These are phyloP conservation scores for Fusarium guadeloupense DNA, from an alignment of 2,329 filamentous ascomycete species.

Conservation along the genomic window DNA sequence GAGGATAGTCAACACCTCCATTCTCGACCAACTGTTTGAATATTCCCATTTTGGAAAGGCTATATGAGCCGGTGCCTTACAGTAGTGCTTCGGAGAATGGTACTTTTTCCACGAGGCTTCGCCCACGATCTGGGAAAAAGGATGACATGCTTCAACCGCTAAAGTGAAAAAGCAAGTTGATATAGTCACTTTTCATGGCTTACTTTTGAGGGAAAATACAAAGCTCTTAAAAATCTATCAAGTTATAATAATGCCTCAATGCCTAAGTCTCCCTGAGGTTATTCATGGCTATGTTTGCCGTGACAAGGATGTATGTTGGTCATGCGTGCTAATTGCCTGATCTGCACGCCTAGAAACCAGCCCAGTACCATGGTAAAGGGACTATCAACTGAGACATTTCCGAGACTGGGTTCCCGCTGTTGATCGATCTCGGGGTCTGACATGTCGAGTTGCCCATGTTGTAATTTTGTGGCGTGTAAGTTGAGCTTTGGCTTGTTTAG, in stretches of 20 bases:
- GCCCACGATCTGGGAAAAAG: no score
- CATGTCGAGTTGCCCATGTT: background rate
- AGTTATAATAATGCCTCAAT: no score
- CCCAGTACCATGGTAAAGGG: background rate
- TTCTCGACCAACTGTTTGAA: background rate
- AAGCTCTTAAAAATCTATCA: no score
- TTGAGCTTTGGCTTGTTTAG: background rate
- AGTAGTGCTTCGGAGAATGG: no score
- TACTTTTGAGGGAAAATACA: no score
- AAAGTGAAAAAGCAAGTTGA: no score
- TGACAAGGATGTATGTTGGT: background rate
- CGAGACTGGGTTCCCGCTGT: background rate
- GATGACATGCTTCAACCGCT: no score
- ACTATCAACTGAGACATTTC: background rate
- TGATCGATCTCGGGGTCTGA: background rate
- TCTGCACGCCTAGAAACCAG: background rate
- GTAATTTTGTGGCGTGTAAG: conserved; percentile 3
- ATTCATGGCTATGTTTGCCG: background rate
- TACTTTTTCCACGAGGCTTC: no score
- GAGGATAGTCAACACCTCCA: no score
- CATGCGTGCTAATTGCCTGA: background rate
- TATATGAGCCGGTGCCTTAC: no score
- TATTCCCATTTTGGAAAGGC: no score
- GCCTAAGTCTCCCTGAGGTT: conserved; percentile 9
- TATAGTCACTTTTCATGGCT: no score